Percentiles rank a stretch among this genome's conserved stretches.
These are phyloP conservation scores for Phytophthora pini DNA, from an alignment of 352 stramenopile species.

Conservation along the genomic window DNA sequence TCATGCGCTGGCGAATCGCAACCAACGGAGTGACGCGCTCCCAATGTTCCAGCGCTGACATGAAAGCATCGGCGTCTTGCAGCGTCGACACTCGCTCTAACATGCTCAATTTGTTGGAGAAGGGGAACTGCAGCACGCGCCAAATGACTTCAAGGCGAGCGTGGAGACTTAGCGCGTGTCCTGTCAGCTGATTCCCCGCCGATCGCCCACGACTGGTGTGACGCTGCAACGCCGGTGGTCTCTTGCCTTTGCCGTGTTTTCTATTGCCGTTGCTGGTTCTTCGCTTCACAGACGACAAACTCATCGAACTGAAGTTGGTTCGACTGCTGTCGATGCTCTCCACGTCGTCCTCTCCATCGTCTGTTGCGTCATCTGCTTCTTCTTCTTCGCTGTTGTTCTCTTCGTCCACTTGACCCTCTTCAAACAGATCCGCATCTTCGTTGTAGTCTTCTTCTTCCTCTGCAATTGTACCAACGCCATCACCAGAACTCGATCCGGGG, in stretches of 20 bases:
- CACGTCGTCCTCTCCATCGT: constrained; percentile 26
- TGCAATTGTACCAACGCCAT: constrained; percentile 24
- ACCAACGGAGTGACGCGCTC: constrained; percentile 52
- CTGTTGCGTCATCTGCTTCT: constrained; percentile 25
- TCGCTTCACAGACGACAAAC: constrained; percentile 25
- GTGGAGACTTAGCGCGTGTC: constrained; percentile 58
- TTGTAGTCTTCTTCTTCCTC: constrained; percentile 11
- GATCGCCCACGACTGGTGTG: constrained; percentile 26
- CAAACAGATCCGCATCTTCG: neutral
- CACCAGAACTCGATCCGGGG: constrained; percentile 10
- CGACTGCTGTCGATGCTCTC: constrained; percentile 31
- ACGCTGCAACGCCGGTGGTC: constrained; percentile 18
- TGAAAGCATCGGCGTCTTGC: constrained; percentile 52
- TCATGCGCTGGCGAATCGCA: constrained; percentile 58
- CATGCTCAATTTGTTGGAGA: constrained; percentile 67
- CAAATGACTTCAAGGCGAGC: constrained; percentile 64
- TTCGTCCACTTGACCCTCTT: constrained; percentile 23
- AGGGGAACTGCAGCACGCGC: constrained; percentile 65
- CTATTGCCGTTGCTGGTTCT: constrained; percentile 19
- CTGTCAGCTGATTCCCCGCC: constrained; percentile 31
- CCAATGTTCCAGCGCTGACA: constrained; percentile 52
- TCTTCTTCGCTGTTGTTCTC: constrained; percentile 25
- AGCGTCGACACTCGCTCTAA: constrained; percentile 66
- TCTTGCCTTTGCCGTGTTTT: constrained; percentile 34
- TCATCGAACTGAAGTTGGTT: constrained; percentile 31